A percentile compares a stretch with the other conserved stretches of the same genome.
These are phyloP conservation scores for Aspergillus sergii DNA, from an alignment of 2,329 filamentous ascomycete genomes.

Conservation along the genomic window DNA sequence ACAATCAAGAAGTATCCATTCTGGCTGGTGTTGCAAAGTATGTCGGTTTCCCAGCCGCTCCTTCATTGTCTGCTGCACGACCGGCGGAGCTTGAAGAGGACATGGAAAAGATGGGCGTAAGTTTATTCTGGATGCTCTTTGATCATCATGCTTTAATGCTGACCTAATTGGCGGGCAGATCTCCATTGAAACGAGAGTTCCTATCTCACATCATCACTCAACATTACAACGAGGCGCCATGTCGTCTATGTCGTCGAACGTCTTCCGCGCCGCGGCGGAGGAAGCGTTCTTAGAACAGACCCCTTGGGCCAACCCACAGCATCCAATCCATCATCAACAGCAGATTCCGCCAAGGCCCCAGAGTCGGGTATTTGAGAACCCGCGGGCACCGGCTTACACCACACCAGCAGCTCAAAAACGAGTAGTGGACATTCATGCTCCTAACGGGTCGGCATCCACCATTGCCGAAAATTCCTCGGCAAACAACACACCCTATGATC, in stretches of 20 bases:
- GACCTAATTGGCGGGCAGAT: constrained; percentile 25
- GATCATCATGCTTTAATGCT: background rate
- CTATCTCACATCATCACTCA: constrained; percentile 29
- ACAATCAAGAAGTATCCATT: constrained; percentile 93
- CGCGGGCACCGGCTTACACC: constrained; percentile 38
- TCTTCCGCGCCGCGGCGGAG: constrained; percentile 61
- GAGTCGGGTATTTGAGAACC: constrained; percentile 35
- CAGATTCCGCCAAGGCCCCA: constrained; percentile 42
- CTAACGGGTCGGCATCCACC: constrained; percentile 50
- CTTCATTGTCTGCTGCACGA: constrained; percentile 74
- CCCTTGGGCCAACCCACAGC: constrained; percentile 89
- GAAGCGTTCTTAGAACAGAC: constrained; percentile 89
- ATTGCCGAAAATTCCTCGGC: constrained; percentile 50
- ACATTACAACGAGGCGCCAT: constrained; percentile 32
- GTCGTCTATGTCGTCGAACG: constrained; percentile 37
- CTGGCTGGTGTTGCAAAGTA: constrained; percentile 91
- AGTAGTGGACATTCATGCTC: constrained; percentile 44
- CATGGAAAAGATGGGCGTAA: constrained; percentile 84
- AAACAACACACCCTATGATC: constrained; percentile 47
- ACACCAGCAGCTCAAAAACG: constrained; percentile 50
- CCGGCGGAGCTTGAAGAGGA: constrained; percentile 80
- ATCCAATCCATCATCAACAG: constrained; percentile 65
- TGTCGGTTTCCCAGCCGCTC: constrained; percentile 94
- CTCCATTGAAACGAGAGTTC: constrained; percentile 29
- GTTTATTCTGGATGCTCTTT: constrained; percentile 38